Evolutionary conservation across 768 basidiomycete species (phyloP).

Genomic region (Mycena capillaripes): DNA sequence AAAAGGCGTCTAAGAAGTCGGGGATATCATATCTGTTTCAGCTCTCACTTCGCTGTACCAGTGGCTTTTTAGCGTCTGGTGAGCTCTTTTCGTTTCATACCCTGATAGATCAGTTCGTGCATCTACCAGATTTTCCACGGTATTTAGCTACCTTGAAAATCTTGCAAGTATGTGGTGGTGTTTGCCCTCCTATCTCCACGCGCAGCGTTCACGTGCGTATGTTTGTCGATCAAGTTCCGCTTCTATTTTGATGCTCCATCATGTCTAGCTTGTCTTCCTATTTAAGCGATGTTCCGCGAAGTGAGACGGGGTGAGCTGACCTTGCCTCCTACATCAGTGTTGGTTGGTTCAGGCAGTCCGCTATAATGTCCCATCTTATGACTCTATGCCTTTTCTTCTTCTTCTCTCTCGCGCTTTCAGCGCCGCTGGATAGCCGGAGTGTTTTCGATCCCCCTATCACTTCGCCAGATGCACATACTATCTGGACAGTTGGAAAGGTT

Average conservation of each 20-base stretch:
- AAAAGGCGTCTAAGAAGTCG: no score
- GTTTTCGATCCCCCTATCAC: slow-evolving; percentile 67
- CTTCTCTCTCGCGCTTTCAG: slow-evolving; percentile 48
- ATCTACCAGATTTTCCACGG: no score
- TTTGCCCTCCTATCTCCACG: neutral
- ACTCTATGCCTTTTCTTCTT: slow-evolving; percentile 48
- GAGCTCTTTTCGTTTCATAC: no score
- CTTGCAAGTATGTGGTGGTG: neutral
- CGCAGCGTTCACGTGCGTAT: slow-evolving; percentile 5
- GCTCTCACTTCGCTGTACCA: no score
- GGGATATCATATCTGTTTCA: no score
- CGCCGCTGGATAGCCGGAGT: slow-evolving; percentile 55
- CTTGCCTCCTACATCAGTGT: slow-evolving; percentile 1
- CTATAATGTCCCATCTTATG: slow-evolving; percentile 30
- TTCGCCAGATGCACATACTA: slow-evolving; percentile 57
- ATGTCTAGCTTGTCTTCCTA: neutral
- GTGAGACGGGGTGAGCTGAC: slow-evolving; percentile 17
- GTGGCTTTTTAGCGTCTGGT: no score
- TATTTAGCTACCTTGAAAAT: no score
- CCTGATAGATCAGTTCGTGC: no score
- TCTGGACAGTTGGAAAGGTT: slow-evolving; percentile 64
- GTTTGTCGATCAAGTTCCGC: neutral
- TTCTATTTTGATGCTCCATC: neutral
- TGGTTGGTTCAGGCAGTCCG: slow-evolving; percentile 11
- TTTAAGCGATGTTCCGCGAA: slow-evolving; percentile 29